Evolutionary conservation across 176 grass and related monocot genomes (phyloP).

Genomic region (Carex littledalei): DNA sequence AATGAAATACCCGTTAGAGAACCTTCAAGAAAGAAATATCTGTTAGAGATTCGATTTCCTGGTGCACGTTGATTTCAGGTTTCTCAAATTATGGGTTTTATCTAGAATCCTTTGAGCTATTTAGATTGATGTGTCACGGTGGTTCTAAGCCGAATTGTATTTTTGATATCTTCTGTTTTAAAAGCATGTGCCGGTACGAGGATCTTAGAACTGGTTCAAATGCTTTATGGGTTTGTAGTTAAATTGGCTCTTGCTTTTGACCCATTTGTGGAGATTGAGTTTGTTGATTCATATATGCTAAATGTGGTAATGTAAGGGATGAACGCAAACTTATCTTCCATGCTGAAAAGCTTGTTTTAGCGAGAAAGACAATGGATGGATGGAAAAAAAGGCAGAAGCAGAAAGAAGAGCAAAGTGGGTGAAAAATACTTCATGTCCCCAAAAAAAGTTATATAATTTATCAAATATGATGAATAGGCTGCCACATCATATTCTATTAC

Average conservation of each 20-base stretch:
- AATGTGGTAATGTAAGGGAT: constrained; percentile 57
- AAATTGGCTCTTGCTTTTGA: constrained; percentile 54
- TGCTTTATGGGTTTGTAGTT: constrained; percentile 62
- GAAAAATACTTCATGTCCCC: too few relatives aligned
- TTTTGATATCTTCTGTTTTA: constrained; percentile 56
- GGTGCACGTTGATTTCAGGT: constrained; percentile 69
- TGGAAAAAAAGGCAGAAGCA: too few relatives aligned
- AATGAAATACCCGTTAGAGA: constrained; percentile 81
- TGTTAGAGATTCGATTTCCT: constrained; percentile 59
- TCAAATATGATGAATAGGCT: too few relatives aligned
- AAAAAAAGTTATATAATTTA: too few relatives aligned
- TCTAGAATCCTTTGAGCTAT: constrained; percentile 38
- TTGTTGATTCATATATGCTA: constrained; percentile 62
- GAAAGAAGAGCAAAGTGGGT: too few relatives aligned
- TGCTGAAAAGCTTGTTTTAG: too few relatives aligned
- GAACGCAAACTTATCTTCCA: constrained; percentile 45
- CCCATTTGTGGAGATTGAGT: constrained; percentile 75
- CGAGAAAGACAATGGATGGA: too few relatives aligned
- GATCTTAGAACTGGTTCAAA: constrained; percentile 53
- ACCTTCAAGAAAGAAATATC: too few relatives aligned
- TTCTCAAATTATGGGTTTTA: constrained; percentile 34
- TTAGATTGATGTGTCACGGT: constrained; percentile 35
- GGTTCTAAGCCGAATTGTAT: constrained; percentile 51
- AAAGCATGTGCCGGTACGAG: constrained; percentile 49
- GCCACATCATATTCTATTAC: too few relatives aligned